Conservation (phyloP, 192 early-diverging fungal species). For the Umbelopsis ramanniana region DNA sequence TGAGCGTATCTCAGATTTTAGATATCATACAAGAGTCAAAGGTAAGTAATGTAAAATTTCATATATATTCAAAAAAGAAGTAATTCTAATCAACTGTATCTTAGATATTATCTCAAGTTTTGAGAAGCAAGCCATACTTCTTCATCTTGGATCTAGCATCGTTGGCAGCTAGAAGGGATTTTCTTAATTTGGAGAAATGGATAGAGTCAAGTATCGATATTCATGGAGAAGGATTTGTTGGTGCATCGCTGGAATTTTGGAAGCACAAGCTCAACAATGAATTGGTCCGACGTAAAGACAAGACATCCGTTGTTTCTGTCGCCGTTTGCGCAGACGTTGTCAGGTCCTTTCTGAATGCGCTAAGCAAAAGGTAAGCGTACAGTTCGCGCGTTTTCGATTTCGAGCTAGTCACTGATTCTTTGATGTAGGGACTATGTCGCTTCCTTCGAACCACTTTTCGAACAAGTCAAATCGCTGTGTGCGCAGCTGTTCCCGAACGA, state of each 20-base stretch:
- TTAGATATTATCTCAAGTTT: constrained; percentile 69
- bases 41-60: constrained; percentile 14
- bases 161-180: constrained; percentile 75
- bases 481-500: constrained; percentile 6
- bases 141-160: constrained; percentile 83
- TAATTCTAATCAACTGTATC: neutral
- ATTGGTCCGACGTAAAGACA: constrained; percentile 45
- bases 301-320: constrained; percentile 42
- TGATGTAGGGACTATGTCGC: neutral
- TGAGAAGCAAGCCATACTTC: constrained; percentile 64
- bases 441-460: neutral
- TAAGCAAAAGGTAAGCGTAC: constrained; percentile 52
- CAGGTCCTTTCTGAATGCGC: constrained; percentile 65
- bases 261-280: constrained; percentile 63
- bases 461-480: constrained; percentile 8
- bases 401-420: neutral
- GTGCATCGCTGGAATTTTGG: constrained; percentile 79
- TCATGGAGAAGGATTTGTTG: constrained; percentile 64
- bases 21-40: constrained; percentile 42
- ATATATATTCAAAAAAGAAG: neutral
- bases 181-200: constrained; percentile 86
- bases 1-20: constrained; percentile 38
- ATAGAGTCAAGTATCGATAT: constrained; percentile 65
- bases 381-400: no score
- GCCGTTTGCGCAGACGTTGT: constrained; percentile 70